phyloP scores from a whole-genome alignment of 352 stramenopile genomes.

The Globisporangium middletonii region DNA sequence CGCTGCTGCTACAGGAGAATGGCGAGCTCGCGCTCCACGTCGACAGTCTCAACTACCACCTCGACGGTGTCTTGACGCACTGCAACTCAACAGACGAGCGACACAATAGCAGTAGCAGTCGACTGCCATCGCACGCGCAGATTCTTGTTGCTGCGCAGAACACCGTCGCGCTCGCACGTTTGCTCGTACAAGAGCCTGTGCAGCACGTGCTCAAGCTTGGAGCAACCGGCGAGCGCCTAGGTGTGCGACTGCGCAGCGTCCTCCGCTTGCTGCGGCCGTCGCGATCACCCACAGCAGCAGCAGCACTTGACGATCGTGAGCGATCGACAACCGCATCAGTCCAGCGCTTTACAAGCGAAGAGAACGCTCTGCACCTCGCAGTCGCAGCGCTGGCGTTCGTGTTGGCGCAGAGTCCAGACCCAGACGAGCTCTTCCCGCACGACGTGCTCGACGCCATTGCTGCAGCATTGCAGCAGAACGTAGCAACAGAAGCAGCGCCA shows the following conservation, averaged over 20 bases:
- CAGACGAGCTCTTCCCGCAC: slow-evolving; percentile 27
- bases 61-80: slow-evolving; percentile 40
- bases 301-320: neutral
- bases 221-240: slow-evolving; percentile 13
- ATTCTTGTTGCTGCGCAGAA: slow-evolving; percentile 17
- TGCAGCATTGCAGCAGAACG: neutral
- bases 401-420: slow-evolving; percentile 25
- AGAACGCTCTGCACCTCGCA: slow-evolving; percentile 17
- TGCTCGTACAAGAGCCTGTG: slow-evolving; percentile 29
- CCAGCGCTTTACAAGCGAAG: neutral
- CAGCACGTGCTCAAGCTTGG: slow-evolving; percentile 32
- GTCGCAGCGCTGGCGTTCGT: slow-evolving; percentile 32
- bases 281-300: neutral
- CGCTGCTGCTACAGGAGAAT: slow-evolving; percentile 58
- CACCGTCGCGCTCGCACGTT: slow-evolving; percentile 29
- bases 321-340: neutral
- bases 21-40: slow-evolving; percentile 37
- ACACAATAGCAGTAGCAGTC: neutral
- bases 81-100: slow-evolving; percentile 1
- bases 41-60: slow-evolving; percentile 53
- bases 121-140: neutral
- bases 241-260: slow-evolving; percentile 26
- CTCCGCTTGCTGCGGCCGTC: slow-evolving; percentile 15
- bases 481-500: too few relatives aligned
- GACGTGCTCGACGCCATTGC: slow-evolving; percentile 31